Evolutionary conservation across 2,329 filamentous ascomycete species (phyloP).

Genomic region (Alternaria arborescens): DNA sequence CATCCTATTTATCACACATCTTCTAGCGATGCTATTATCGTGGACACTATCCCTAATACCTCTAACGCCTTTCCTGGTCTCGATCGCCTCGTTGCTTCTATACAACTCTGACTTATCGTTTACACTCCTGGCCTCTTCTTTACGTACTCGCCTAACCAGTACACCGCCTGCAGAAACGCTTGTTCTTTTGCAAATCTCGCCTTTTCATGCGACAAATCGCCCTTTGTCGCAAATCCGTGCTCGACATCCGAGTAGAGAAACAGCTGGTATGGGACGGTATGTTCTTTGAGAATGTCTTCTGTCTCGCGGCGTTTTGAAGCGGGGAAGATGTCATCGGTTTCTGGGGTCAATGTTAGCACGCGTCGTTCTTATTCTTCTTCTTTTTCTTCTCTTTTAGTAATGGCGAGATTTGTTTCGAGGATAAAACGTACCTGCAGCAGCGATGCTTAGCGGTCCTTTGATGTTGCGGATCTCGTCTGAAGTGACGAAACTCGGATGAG

Average conservation of each 20-base stretch:
- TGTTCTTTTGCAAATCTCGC: constrained; percentile 79
- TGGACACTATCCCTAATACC: neutral
- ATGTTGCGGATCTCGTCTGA: constrained; percentile 67
- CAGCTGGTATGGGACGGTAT: constrained; percentile 73
- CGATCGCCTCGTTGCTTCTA: neutral
- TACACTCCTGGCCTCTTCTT: constrained; percentile 35
- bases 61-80: neutral
- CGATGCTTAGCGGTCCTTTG: constrained; percentile 66
- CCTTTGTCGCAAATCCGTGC: constrained; percentile 79
- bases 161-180: constrained; percentile 78
- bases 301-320: constrained; percentile 63
- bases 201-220: constrained; percentile 65
- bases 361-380: neutral
- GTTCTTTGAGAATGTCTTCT: constrained; percentile 66
- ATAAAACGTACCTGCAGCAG: constrained; percentile 63
- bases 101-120: neutral
- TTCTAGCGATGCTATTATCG: neutral
- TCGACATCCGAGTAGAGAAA: constrained; percentile 74
- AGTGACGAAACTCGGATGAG: constrained; percentile 79
- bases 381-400: neutral
- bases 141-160: constrained; percentile 76
- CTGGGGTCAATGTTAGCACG: constrained; percentile 38
- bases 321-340: constrained; percentile 68
- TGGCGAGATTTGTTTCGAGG: neutral
- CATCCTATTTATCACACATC: neutral